These are phyloP conservation scores for Dactylorhiza incarnata DNA, from an alignment of 106 monocot species.

Conservation along the genomic window DNA sequence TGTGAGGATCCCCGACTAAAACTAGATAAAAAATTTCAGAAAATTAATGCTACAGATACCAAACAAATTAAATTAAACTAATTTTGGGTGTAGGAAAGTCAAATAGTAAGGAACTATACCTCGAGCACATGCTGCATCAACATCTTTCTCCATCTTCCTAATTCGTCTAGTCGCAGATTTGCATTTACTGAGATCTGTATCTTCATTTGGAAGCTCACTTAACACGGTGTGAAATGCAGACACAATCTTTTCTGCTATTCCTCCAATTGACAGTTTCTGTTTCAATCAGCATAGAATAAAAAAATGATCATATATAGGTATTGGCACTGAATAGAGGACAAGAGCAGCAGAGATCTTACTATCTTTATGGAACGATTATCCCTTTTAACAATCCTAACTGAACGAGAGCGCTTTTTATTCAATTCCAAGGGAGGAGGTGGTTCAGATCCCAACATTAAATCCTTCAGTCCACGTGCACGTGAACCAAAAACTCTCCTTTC, in stretches of 20 bases:
- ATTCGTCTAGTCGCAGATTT: slow-evolving; percentile 44
- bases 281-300: not conserved
- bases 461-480: slow-evolving; percentile 55
- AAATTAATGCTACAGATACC: not conserved
- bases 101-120: slow-evolving; percentile 15
- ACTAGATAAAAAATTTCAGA: slow-evolving; percentile 22
- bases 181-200: slow-evolving; percentile 63
- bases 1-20: slow-evolving; percentile 61
- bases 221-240: slow-evolving; percentile 78
- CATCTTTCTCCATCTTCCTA: slow-evolving; percentile 88
- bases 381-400: slow-evolving; percentile 73
- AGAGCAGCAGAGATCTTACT: slow-evolving; percentile 33
- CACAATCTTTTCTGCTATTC: slow-evolving; percentile 82
- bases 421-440: slow-evolving; percentile 66
- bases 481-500: slow-evolving; percentile 98
- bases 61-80: not conserved
- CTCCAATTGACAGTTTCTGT: slow-evolving; percentile 92
- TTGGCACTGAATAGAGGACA: not conserved
- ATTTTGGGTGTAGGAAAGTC: not conserved
- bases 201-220: slow-evolving; percentile 59
- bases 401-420: slow-evolving; percentile 71
- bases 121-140: slow-evolving; percentile 47
- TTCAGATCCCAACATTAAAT: slow-evolving; percentile 83
- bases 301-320: not conserved
- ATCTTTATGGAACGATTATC: slow-evolving; percentile 82